phyloP scores from a whole-genome alignment of 2,329 filamentous ascomycete genomes.

The Aspergillus costaricaensis region DNA sequence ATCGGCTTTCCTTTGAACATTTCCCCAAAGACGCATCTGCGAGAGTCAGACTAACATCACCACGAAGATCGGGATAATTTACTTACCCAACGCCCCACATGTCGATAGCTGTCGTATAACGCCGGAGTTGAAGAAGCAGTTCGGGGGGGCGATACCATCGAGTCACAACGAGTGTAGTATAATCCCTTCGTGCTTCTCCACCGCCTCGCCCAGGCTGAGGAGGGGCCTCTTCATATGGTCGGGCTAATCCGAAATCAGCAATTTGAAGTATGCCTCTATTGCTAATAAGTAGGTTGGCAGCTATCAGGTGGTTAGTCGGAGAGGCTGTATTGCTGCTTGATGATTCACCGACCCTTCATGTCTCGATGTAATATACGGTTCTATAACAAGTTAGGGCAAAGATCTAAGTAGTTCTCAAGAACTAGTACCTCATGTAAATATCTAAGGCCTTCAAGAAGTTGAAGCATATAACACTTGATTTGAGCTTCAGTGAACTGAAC shows the following conservation, averaged over 20 bases:
- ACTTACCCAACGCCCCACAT: slow-evolving; percentile 94
- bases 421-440: slow-evolving; percentile 75
- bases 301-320: slow-evolving; percentile 40
- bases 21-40: slow-evolving; percentile 93
- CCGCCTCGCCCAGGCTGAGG: slow-evolving; percentile 76
- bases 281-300: slow-evolving; percentile 93
- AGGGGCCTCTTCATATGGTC: slow-evolving; percentile 84
- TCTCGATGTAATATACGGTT: slow-evolving; percentile 90
- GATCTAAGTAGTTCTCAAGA: neutral
- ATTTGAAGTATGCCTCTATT: slow-evolving; percentile 93
- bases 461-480: slow-evolving; percentile 97
- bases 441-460: slow-evolving; percentile 82
- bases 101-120: slow-evolving; percentile 96
- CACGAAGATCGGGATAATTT: neutral
- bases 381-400: slow-evolving; percentile 28
- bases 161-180: slow-evolving; percentile 95
- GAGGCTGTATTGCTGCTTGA: neutral
- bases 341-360: slow-evolving; percentile 68
- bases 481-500: slow-evolving; percentile 85
- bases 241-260: slow-evolving; percentile 91
- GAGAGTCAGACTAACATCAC: slow-evolving; percentile 27
- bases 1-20: slow-evolving; percentile 96
- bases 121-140: slow-evolving; percentile 80
- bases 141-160: slow-evolving; percentile 97
- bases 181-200: slow-evolving; percentile 83